phyloP scores from a whole-genome alignment of 192 early-diverging fungal species.

The Cetraspora pellucida region DNA sequence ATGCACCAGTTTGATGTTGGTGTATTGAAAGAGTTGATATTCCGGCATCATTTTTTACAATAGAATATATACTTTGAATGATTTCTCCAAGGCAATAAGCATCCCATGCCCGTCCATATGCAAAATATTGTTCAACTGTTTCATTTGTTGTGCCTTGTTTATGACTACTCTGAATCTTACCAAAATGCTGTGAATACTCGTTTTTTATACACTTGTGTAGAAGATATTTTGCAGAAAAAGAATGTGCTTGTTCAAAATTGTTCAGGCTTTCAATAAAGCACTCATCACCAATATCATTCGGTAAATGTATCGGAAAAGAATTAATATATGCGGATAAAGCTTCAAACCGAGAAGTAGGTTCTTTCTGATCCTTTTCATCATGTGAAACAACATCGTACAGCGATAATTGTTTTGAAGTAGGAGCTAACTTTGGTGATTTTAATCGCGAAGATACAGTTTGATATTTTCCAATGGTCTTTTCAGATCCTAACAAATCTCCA shows the following conservation, averaged over 20 bases:
- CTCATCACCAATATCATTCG: conserved; percentile 42
- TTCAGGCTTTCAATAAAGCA: conserved; percentile 54
- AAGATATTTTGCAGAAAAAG: conserved; percentile 54
- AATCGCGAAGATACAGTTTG: conserved; percentile 38
- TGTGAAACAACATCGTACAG: conserved; percentile 24
- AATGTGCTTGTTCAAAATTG: conserved; percentile 54
- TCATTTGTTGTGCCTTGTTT: background rate
- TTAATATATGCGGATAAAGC: conserved; percentile 42
- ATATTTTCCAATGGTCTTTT: conserved; percentile 33
- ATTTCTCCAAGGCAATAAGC: conserved; percentile 53
- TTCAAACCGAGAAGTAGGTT: conserved; percentile 42
- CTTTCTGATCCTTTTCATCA: conserved; percentile 36
- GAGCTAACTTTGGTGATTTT: conserved; percentile 38
- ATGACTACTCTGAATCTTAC: background rate
- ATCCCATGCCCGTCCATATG: conserved; percentile 56
- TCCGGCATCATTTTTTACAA: conserved; percentile 32
- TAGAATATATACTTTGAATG: conserved; percentile 50
- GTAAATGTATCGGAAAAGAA: conserved; percentile 53
- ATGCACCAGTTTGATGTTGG: background rate
- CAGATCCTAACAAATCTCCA: conserved; percentile 34
- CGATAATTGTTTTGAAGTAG: conserved; percentile 22
- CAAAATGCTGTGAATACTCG: background rate
- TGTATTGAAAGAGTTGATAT: conserved; percentile 29
- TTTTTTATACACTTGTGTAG: background rate
- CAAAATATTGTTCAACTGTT: conserved; percentile 30